Evolutionary conservation across 2,329 filamentous ascomycete genomes (phyloP), one percentile per base, ranked within the genome.

Genomic region (Sporothrix mexicana): DNA sequence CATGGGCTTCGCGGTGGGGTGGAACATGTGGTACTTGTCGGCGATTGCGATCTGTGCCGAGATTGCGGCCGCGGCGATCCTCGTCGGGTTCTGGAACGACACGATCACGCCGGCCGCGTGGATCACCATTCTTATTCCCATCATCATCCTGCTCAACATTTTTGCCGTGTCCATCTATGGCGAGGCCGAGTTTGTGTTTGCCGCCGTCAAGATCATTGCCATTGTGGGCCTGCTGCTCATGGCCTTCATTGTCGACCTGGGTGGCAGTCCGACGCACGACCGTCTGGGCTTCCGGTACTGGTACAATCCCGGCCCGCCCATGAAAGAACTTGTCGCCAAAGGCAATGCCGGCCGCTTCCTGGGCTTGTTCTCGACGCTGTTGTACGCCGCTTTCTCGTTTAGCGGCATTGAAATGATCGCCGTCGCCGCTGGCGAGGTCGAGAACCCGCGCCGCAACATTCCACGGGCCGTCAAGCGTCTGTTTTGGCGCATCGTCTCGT

Each of bases 291-390:
- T 81, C 74, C 75, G 78, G 17, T 79, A 81, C 76, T 82, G 80
- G 86, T 82, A 83, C 6, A 74, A 83, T 6, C 86, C 86, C 0
- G 88, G 88, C 9, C 80, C 88, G 0, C 90, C 90, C 5, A 53
- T 53, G 49, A 53, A 53, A 17, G 49, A 53, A 6, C n/a, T 53
- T 7, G 49, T 53, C 5, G 49, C 49, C 5, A 23, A 15, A 9
- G 49, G 49, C 6, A 53, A 53, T 78, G 83, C 82, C 8, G 84
- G 87, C 74, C 81, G 85, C 41, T 84, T 87, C 75, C 84, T 78
- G 1, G 76, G 71, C 25, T 84, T 85, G 73, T 80, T 80, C 77
- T 73, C 67, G 36, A 71, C 84, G 4, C 84, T 88, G 64, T 81
- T 87, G 71, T 74, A 73, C 57, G 74, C 74, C 20, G 61, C 74